Percentiles rank a stretch among this genome's conserved stretches.
Evolutionary conservation across 73 alveolate genomes (phyloP).

Genomic region (Paramecium pentaurelia): DNA sequence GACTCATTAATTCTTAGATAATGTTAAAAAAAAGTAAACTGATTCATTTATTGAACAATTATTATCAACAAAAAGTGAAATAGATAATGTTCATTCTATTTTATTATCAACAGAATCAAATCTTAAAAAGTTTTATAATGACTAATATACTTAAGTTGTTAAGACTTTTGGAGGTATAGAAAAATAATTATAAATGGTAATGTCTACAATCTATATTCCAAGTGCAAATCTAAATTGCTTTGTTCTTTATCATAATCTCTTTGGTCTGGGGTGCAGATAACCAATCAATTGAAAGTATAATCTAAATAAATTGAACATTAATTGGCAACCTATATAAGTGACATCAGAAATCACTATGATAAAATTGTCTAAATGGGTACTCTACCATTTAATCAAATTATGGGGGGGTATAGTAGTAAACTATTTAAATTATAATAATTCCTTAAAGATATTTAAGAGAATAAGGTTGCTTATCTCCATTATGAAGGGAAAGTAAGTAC

Average conservation of each 20-base stretch:
- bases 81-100: not conserved
- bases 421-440: not conserved
- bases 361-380: slow-evolving; percentile 26
- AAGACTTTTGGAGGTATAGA: slow-evolving; percentile 30
- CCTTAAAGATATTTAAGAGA: not conserved
- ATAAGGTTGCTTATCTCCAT: not conserved
- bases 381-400: slow-evolving; percentile 17
- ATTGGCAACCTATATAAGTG: not conserved
- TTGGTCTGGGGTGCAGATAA: not conserved
- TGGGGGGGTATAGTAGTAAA: slow-evolving; percentile 31
- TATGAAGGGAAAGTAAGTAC: slow-evolving; percentile 5
- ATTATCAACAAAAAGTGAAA: not conserved
- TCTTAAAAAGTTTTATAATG: not conserved
- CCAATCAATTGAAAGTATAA: slow-evolving; percentile 11
- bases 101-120: not conserved
- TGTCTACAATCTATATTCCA: not conserved
- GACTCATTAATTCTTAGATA: not conserved
- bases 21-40: not conserved
- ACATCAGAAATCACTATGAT: not conserved
- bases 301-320: slow-evolving; percentile 28
- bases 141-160: slow-evolving; percentile 21
- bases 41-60: slow-evolving; percentile 31
- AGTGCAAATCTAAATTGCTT: slow-evolving; percentile 8
- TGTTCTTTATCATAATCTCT: not conserved
- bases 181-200: not conserved